Evolutionary conservation across 352 stramenopile genomes (phyloP).

Genomic region (Phytophthora agathidicida): DNA sequence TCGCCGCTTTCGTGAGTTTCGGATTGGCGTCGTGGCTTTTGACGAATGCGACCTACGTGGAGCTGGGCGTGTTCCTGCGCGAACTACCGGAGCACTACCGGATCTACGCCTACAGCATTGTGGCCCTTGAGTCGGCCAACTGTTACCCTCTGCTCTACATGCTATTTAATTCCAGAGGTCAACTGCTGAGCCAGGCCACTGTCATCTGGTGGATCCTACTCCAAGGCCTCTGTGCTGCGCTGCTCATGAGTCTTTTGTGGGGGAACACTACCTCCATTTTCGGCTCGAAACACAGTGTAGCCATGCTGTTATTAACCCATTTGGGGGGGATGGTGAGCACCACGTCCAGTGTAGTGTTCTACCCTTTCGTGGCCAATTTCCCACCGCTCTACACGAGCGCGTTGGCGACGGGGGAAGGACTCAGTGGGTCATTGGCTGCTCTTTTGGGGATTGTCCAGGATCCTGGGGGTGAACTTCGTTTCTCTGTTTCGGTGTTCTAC

Average conservation of each 20-base stretch:
- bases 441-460: slow-evolving; percentile 66
- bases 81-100: slow-evolving; percentile 65
- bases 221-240: slow-evolving; percentile 49
- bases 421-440: slow-evolving; percentile 67
- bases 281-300: slow-evolving; percentile 62
- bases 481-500: slow-evolving; percentile 68
- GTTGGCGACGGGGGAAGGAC: slow-evolving; percentile 63
- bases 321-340: slow-evolving; percentile 72
- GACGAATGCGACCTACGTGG: slow-evolving; percentile 68
- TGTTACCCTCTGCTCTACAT: slow-evolving; percentile 79
- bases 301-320: slow-evolving; percentile 68
- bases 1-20: slow-evolving; percentile 62
- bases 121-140: slow-evolving; percentile 73
- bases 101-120: slow-evolving; percentile 77
- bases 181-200: slow-evolving; percentile 43
- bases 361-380: slow-evolving; percentile 72
- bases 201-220: slow-evolving; percentile 67
- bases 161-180: slow-evolving; percentile 50
- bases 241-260: slow-evolving; percentile 70
- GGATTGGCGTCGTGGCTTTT: slow-evolving; percentile 70
- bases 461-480: slow-evolving; percentile 54
- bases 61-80: slow-evolving; percentile 62
- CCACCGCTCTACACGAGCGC: slow-evolving; percentile 69
- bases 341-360: slow-evolving; percentile 76
- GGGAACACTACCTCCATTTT: slow-evolving; percentile 52